Evolutionary conservation across 2,329 filamentous ascomycete genomes (phyloP).

Genomic region (Talaromyces amestolkiae): DNA sequence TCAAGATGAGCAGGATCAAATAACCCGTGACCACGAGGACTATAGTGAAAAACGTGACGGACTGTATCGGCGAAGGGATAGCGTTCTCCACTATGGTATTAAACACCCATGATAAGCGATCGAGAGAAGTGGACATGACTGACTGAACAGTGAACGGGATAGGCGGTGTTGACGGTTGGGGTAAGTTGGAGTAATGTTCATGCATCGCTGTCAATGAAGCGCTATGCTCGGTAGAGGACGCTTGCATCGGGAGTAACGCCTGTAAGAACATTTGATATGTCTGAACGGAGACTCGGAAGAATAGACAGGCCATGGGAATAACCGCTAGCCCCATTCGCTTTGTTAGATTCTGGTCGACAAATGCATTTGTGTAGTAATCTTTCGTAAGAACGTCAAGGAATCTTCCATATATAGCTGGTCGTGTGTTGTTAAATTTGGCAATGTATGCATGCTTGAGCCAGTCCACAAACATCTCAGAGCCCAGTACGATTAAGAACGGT

Average conservation of each 20-base stretch:
- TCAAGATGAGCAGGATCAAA: constrained; percentile 77
- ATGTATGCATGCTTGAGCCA: constrained; percentile 98
- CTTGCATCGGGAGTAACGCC: constrained; percentile 74
- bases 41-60: constrained; percentile 58
- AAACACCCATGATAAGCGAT: constrained; percentile 38
- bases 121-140: constrained; percentile 56
- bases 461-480: constrained; percentile 95
- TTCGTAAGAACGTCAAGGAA: constrained; percentile 94
- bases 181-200: constrained; percentile 56
- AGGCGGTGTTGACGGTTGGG: constrained; percentile 65
- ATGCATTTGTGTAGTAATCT: constrained; percentile 97
- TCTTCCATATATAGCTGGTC: constrained; percentile 81
- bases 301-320: constrained; percentile 86
- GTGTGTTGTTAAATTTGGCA: constrained; percentile 97
- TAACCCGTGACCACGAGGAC: constrained; percentile 83
- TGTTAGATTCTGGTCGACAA: constrained; percentile 84
- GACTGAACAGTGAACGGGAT: constrained; percentile 58
- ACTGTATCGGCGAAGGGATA: constrained; percentile 42
- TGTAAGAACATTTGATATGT: constrained; percentile 98
- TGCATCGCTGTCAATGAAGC: constrained; percentile 46
- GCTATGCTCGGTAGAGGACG: constrained; percentile 41
- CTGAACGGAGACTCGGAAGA: constrained; percentile 90
- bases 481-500: constrained; percentile 89
- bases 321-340: constrained; percentile 86
- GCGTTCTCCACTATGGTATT: constrained; percentile 41